phyloP scores from a whole-genome alignment of 1,284 basidiomycete genomes.

The Melampsora medusae region DNA sequence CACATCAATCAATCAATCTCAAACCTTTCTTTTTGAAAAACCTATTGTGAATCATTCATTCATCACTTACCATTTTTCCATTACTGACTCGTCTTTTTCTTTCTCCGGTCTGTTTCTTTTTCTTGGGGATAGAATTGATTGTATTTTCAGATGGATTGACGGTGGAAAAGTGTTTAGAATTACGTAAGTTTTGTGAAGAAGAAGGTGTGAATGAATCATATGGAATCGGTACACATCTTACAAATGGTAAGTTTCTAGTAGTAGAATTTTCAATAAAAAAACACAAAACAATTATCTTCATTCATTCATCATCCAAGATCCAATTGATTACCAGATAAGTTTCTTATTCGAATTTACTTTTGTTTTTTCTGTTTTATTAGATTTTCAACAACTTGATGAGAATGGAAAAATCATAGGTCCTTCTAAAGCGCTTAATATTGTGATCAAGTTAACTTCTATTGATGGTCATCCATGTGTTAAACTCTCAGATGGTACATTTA shows the following conservation, averaged over 20 bases:
- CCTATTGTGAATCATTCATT: too few relatives aligned
- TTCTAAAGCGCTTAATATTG: conserved; percentile 42
- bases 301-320: too few relatives aligned
- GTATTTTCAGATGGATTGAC: conserved; percentile 79
- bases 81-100: background rate
- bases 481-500: conserved; percentile 68
- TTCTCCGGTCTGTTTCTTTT: background rate
- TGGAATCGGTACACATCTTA: conserved; percentile 85
- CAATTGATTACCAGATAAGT: too few relatives aligned
- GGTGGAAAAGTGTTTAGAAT: conserved; percentile 67
- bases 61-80: too few relatives aligned
- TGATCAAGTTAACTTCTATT: conserved; percentile 80
- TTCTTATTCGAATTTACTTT: background rate
- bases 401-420: background rate
- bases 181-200: conserved; percentile 70
- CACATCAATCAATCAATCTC: too few relatives aligned
- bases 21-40: too few relatives aligned
- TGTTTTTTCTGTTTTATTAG: background rate
- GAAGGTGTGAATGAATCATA: conserved; percentile 76
- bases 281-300: too few relatives aligned
- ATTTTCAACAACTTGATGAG: background rate
- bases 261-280: too few relatives aligned
- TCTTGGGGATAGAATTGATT: conserved; percentile 60
- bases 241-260: conserved; percentile 63
- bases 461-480: conserved; percentile 76